Percentiles rank a stretch among this genome's conserved stretches.
These are phyloP conservation scores for Rhododendron kiyosumense DNA, from an alignment of 148 eudicot genomes.

Conservation along the genomic window DNA sequence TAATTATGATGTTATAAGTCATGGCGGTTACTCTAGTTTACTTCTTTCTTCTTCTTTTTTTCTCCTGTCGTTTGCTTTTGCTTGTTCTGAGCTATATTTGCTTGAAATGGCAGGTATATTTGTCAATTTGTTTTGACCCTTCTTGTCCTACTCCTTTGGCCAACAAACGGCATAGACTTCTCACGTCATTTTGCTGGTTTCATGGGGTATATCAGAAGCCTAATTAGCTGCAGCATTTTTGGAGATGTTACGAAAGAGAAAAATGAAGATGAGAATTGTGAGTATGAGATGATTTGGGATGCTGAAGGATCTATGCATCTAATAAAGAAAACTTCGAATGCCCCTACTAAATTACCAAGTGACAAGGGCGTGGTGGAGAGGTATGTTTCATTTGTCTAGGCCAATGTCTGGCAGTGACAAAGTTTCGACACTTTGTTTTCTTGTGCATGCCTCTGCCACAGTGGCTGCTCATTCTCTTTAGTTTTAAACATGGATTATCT, in stretches of 20 bases:
- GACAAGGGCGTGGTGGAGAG: slow-evolving; percentile 54
- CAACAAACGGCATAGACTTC: slow-evolving; percentile 56
- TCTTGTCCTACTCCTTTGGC: slow-evolving; percentile 56
- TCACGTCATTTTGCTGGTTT: slow-evolving; percentile 24
- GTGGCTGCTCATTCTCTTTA: slow-evolving; percentile 2
- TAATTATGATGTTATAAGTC: slow-evolving; percentile 21
- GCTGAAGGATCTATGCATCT: slow-evolving; percentile 96
- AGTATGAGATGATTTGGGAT: slow-evolving; percentile 94
- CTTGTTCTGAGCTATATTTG: slow-evolving; percentile 21
- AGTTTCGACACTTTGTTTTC: background rate
- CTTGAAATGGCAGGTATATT: slow-evolving; percentile 58
- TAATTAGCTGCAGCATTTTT: slow-evolving; percentile 23
- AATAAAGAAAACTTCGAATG: slow-evolving; percentile 46
- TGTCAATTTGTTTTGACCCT: slow-evolving; percentile 62
- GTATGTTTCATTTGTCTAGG: slow-evolving; percentile 24
- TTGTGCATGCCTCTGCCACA: background rate
- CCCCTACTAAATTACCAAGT: slow-evolving; percentile 29
- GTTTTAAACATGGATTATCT: background rate
- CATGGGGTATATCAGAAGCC: slow-evolving; percentile 26
- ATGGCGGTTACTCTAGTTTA: background rate
- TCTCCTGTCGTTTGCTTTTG: background rate
- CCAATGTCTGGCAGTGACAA: background rate
- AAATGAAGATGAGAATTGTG: slow-evolving; percentile 80
- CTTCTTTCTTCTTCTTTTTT: background rate
- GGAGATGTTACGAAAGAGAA: slow-evolving; percentile 53